Conservation (phyloP, 164 flowering plant genomes). For the Sextonia rubra region DNA sequence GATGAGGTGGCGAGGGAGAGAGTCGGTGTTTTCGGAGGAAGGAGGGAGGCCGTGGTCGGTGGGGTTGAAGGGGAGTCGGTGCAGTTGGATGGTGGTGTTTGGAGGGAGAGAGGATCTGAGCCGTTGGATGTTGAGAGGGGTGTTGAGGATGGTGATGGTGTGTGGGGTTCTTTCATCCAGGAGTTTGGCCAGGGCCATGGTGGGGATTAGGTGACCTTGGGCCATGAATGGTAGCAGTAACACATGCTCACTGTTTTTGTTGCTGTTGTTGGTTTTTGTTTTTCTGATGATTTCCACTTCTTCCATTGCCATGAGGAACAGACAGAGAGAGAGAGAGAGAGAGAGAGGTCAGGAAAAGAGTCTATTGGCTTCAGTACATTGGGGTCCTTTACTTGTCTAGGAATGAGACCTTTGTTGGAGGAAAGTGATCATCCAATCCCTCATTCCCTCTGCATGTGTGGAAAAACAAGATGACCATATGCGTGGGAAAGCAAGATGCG, state of each 20-base stretch:
- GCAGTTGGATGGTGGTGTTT: constrained; percentile 3
- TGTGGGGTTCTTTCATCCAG: not conserved
- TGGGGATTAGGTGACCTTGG: constrained; percentile 9
- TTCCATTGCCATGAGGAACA: not conserved
- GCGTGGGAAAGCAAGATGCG: no score
- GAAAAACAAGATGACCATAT: no score
- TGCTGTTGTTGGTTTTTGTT: no score
- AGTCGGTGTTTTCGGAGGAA: constrained; percentile 5
- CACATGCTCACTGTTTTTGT: not conserved
- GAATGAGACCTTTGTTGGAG: no score
- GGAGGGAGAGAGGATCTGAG: constrained; percentile 2
- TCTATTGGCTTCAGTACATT: no score
- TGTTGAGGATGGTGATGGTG: constrained; percentile 10
- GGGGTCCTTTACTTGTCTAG: no score
- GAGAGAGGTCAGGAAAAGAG: no score
- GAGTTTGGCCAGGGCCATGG: constrained; percentile 2
- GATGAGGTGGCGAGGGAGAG: constrained; percentile 8
- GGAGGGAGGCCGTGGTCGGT: constrained; percentile 15
- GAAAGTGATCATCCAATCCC: no score
- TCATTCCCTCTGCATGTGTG: no score
- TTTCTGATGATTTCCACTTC: no score
- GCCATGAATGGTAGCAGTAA: constrained; percentile 5
- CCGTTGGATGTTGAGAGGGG: constrained; percentile 9
- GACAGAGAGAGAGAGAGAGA: no score
- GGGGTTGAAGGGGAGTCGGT: constrained; percentile 10